Conservation (phyloP, 2,329 filamentous ascomycete species). For the Tricladium varicosporioides region DNA sequence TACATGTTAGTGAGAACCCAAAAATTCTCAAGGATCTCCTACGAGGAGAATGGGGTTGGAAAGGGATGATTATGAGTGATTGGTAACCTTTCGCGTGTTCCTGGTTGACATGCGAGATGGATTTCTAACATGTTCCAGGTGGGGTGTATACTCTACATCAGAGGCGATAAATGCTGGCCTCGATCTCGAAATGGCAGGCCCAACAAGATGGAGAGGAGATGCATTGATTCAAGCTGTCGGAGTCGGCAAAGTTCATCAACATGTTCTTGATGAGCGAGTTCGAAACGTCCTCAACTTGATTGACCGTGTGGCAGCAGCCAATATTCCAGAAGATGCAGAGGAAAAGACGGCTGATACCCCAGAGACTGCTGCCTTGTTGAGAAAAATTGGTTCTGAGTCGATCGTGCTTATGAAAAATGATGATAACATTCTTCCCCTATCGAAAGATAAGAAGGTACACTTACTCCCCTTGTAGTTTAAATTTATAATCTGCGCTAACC, state of each 20-base stretch:
- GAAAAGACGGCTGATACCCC: slow-evolving; percentile 30
- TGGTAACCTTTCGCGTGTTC: slow-evolving; percentile 34
- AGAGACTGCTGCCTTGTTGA: slow-evolving; percentile 44
- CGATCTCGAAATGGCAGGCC: slow-evolving; percentile 61
- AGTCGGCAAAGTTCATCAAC: slow-evolving; percentile 23
- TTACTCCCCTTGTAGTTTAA: background rate
- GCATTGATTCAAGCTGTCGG: slow-evolving; percentile 26
- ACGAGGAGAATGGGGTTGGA: slow-evolving; percentile 44
- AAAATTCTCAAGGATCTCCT: slow-evolving; percentile 40
- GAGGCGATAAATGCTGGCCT: slow-evolving; percentile 50
- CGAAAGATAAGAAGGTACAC: slow-evolving; percentile 55
- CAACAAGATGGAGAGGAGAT: slow-evolving; percentile 33
- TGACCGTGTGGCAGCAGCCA: slow-evolving; percentile 37
- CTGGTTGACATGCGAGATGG: no score
- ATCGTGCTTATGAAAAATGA: slow-evolving; percentile 67
- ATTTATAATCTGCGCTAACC: slow-evolving; percentile 1
- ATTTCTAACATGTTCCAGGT: slow-evolving; percentile 21
- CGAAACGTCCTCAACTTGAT: slow-evolving; percentile 29
- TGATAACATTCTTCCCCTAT: slow-evolving; percentile 52
- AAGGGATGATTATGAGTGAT: slow-evolving; percentile 47
- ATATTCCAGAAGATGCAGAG: slow-evolving; percentile 26
- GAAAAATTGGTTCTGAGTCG: slow-evolving; percentile 56
- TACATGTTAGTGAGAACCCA: slow-evolving; percentile 42
- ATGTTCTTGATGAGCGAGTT: slow-evolving; percentile 29
- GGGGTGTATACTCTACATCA: slow-evolving; percentile 53